phyloP scores from a whole-genome alignment of 345 rosid species.

The Gossypium mustelinum region DNA sequence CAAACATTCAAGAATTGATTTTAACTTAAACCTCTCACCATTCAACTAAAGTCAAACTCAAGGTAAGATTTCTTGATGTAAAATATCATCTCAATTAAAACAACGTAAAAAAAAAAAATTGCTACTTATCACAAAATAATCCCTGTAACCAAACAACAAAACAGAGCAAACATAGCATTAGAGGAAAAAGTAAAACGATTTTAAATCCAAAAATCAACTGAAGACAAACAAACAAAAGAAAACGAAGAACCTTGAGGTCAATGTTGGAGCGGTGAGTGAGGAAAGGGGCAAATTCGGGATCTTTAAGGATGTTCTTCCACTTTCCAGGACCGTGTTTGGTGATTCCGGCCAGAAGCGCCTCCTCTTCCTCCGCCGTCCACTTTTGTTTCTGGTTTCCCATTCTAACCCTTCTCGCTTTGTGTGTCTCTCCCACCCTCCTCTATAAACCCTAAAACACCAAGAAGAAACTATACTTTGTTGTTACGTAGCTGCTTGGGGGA shows the following conservation, averaged over 20 bases:
- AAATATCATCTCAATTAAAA: neutral
- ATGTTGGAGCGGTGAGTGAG: slow-evolving; percentile 74
- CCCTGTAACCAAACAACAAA: neutral
- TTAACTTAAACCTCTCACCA: neutral
- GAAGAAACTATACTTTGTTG: neutral
- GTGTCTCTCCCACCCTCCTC: neutral
- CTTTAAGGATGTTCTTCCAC: slow-evolving; percentile 27
- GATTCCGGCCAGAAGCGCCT: slow-evolving; percentile 5
- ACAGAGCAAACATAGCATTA: neutral
- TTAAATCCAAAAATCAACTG: neutral
- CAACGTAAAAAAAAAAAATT: neutral
- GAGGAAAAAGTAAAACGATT: neutral
- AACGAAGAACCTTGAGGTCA: slow-evolving; percentile 67
- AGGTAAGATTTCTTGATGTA: neutral
- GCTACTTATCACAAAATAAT: neutral
- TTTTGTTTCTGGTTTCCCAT: slow-evolving; percentile 88
- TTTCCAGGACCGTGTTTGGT: slow-evolving; percentile 13
- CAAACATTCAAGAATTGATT: neutral
- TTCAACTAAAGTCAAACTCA: neutral
- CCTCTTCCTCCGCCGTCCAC: slow-evolving; percentile 55
- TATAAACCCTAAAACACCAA: slow-evolving; percentile 10
- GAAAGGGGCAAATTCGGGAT: slow-evolving; percentile 56
- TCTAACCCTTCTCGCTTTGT: neutral
- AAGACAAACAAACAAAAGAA: neutral
- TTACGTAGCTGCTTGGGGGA: slow-evolving; percentile 18